Percentiles rank a stretch among this genome's conserved stretches.
These are phyloP conservation scores for Claviceps sp. DNA, from an alignment of 2,329 filamentous ascomycete genomes.

Conservation along the genomic window DNA sequence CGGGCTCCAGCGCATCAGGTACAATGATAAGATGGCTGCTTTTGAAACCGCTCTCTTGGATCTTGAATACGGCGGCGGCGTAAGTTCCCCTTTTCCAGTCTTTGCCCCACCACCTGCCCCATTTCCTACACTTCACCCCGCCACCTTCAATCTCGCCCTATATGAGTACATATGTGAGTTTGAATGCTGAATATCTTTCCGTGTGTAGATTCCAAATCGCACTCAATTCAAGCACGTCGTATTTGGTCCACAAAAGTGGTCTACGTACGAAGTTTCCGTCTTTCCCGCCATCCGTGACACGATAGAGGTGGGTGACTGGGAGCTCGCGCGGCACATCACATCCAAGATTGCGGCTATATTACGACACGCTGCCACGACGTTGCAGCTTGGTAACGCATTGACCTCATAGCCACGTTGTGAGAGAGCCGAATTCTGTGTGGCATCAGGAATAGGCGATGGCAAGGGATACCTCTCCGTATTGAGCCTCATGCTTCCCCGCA, in stretches of 20 bases:
- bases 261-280: slow-evolving; percentile 23
- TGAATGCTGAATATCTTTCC: not conserved
- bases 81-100: slow-evolving; percentile 36
- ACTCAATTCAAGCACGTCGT: slow-evolving; percentile 91
- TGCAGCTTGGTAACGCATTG: slow-evolving; percentile 14
- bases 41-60: slow-evolving; percentile 83
- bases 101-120: no score
- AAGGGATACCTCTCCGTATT: no score
- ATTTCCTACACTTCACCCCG: not conserved
- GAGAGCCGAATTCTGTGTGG: not conserved
- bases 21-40: slow-evolving; percentile 64
- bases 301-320: slow-evolving; percentile 59
- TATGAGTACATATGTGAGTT: not conserved
- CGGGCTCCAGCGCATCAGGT: slow-evolving; percentile 53
- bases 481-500: no score
- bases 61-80: slow-evolving; percentile 54
- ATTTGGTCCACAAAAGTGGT: slow-evolving; percentile 73
- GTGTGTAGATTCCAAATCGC: slow-evolving; percentile 58
- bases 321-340: slow-evolving; percentile 51
- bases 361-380: slow-evolving; percentile 36
- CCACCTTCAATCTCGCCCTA: slow-evolving; percentile 7
- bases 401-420: not conserved
- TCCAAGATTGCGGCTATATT: slow-evolving; percentile 60
- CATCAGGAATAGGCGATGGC: no score
- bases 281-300: slow-evolving; percentile 72